Evolutionary conservation across 2,329 filamentous ascomycete species (phyloP).

Genomic region (Pseudogymnoascus sp.): DNA sequence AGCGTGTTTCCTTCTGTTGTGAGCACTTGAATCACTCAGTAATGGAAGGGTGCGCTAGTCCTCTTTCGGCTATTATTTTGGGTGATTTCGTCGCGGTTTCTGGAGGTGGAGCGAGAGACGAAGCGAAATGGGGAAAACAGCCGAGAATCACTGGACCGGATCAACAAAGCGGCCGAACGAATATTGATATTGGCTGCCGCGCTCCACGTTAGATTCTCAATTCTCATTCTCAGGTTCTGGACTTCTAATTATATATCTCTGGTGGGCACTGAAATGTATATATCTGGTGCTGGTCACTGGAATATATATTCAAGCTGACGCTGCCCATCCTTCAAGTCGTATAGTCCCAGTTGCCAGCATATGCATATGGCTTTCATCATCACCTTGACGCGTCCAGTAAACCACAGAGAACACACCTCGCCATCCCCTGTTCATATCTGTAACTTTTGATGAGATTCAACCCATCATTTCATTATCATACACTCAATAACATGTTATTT

Average conservation of each 20-base stretch:
- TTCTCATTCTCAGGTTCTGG: not conserved
- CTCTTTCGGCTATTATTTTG: conserved; percentile 15
- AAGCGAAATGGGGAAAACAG: conserved; percentile 5
- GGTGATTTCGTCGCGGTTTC: conserved; percentile 1
- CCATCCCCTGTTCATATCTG: not conserved
- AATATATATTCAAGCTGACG: not conserved
- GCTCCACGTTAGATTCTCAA: not conserved
- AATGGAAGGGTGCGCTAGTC: conserved; percentile 18
- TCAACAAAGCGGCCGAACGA: not conserved
- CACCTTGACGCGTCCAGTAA: not conserved
- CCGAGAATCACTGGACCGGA: not conserved
- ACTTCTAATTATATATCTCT: not conserved
- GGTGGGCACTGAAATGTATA: not conserved
- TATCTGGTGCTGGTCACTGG: too few species aligned
- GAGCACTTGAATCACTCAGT: conserved; percentile 14
- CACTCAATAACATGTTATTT: not conserved
- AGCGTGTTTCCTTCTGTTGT: conserved; percentile 14
- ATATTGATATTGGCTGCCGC: not conserved
- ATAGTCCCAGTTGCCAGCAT: not conserved
- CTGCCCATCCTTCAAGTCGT: not conserved
- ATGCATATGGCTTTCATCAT: not conserved
- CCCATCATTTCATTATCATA: not conserved
- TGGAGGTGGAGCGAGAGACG: not conserved
- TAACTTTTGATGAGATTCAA: not conserved
- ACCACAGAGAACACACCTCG: not conserved